Conservation (phyloP, 2,329 filamentous ascomycete genomes). For the Colletotrichum caudatum region DNA sequence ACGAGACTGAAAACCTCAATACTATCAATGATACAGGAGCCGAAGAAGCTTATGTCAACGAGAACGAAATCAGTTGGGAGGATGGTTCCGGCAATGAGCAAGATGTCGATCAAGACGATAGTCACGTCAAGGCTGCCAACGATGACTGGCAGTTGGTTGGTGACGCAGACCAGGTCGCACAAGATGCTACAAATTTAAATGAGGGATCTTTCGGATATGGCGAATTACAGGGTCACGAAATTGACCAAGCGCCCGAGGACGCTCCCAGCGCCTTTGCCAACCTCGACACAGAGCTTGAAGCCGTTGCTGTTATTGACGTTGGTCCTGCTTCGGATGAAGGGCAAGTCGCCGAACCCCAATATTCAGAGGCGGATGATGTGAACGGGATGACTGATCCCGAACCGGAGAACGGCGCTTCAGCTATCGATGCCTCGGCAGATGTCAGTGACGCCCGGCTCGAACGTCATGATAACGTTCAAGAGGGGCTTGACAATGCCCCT, state of each 20-base stretch:
- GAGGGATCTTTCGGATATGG: slow-evolving; percentile 19
- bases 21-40: background rate
- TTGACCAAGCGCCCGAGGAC: slow-evolving; percentile 42
- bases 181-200: slow-evolving; percentile 42
- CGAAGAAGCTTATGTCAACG: slow-evolving; percentile 9
- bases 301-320: background rate
- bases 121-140: background rate
- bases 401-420: slow-evolving; percentile 52
- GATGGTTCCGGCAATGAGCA: slow-evolving; percentile 23
- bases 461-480: slow-evolving; percentile 4
- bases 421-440: slow-evolving; percentile 38
- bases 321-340: slow-evolving; percentile 32
- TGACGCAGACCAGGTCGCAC: slow-evolving; percentile 7
- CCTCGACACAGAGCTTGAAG: background rate
- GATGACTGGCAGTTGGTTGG: slow-evolving; percentile 33
- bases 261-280: slow-evolving; percentile 43
- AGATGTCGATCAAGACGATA: slow-evolving; percentile 1
- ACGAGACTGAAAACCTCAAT: slow-evolving; percentile 3
- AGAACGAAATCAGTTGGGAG: slow-evolving; percentile 44
- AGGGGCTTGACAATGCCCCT: slow-evolving; percentile 23
- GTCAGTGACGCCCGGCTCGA: slow-evolving; percentile 14
- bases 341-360: slow-evolving; percentile 17
- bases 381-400: slow-evolving; percentile 52
- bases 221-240: slow-evolving; percentile 18
- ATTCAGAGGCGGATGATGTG: slow-evolving; percentile 32